phyloP scores from a whole-genome alignment of 805 yeast genomes.

The Candida sphagnicola region DNA sequence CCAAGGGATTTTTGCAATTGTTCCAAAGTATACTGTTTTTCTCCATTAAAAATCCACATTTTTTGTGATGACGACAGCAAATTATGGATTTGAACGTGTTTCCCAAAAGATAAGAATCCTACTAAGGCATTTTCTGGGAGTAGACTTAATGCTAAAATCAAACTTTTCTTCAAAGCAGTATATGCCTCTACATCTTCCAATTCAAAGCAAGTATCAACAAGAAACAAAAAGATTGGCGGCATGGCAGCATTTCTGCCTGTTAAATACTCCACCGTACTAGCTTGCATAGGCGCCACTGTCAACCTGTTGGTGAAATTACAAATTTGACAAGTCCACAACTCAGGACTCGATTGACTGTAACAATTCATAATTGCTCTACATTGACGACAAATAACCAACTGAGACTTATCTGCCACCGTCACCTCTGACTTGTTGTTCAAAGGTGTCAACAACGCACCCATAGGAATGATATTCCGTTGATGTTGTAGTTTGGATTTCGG shows the following conservation, averaged over 20 bases:
- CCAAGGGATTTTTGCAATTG: conserved; percentile 47
- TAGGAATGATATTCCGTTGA: conserved; percentile 49
- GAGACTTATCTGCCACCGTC: conserved; percentile 22
- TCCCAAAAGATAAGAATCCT: conserved; percentile 58
- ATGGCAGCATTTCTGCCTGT: conserved; percentile 35
- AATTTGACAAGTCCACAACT: conserved; percentile 54
- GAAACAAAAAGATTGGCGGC: conserved; percentile 48
- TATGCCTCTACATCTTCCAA: conserved; percentile 43
- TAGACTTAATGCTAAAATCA: conserved; percentile 41
- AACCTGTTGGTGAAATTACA: conserved; percentile 47
- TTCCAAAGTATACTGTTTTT: conserved; percentile 45
- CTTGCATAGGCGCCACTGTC: conserved; percentile 21
- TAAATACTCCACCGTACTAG: conserved; percentile 51
- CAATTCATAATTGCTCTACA: conserved; percentile 52
- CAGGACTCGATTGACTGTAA: conserved; percentile 28
- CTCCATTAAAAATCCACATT: conserved; percentile 52
- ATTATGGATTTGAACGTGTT: conserved; percentile 57
- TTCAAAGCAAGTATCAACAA: conserved; percentile 55
- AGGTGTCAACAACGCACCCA: conserved; percentile 59
- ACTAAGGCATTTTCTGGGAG: conserved; percentile 54
- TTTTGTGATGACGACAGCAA: conserved; percentile 29
- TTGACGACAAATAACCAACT: conserved; percentile 44
- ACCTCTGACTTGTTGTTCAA: conserved; percentile 44
- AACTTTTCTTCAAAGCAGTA: conserved; percentile 46
- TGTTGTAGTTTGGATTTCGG: conserved; percentile 55